Evolutionary conservation across 768 basidiomycete species (phyloP).

Genomic region (Leccinum obscurum): DNA sequence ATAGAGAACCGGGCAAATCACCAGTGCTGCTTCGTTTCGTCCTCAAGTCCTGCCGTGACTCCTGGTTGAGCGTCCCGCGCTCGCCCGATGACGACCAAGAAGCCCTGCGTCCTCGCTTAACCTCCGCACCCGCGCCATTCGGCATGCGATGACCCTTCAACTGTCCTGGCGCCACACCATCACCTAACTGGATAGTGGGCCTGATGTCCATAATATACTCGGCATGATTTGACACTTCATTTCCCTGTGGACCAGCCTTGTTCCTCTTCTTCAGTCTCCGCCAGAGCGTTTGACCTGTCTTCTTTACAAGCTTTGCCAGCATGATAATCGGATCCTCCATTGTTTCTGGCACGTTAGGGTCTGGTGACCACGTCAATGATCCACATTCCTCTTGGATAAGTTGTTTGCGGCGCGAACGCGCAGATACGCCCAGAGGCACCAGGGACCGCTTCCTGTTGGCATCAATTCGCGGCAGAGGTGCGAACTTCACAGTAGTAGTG

Average conservation of each 20-base stretch:
- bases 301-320: constrained; percentile 54
- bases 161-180: constrained; percentile 2
- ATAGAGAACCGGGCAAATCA: constrained; percentile 10
- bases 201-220: constrained; percentile 23
- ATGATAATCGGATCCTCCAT: constrained; percentile 49
- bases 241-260: constrained; percentile 13
- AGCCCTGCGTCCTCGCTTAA: constrained; percentile 16
- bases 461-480: constrained; percentile 35
- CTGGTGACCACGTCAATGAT: constrained; percentile 21
- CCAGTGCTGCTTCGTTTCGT: constrained; percentile 27
- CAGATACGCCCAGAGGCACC: constrained; percentile 56
- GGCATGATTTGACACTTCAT: constrained; percentile 4
- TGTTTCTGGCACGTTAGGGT: constrained; percentile 25
- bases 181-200: constrained; percentile 25
- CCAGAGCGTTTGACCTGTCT: constrained; percentile 41
- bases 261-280: constrained; percentile 45
- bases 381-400: constrained; percentile 20
- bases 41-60: neutral
- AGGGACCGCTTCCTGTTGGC: constrained; percentile 49
- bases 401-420: constrained; percentile 32
- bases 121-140: constrained; percentile 6
- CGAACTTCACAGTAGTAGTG: constrained; percentile 39
- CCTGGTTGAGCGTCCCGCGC: constrained; percentile 21
- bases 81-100: constrained; percentile 29
- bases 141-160: neutral